Conservation (phyloP, 495 filamentous ascomycete species). For the Penicillium silybi region DNA sequence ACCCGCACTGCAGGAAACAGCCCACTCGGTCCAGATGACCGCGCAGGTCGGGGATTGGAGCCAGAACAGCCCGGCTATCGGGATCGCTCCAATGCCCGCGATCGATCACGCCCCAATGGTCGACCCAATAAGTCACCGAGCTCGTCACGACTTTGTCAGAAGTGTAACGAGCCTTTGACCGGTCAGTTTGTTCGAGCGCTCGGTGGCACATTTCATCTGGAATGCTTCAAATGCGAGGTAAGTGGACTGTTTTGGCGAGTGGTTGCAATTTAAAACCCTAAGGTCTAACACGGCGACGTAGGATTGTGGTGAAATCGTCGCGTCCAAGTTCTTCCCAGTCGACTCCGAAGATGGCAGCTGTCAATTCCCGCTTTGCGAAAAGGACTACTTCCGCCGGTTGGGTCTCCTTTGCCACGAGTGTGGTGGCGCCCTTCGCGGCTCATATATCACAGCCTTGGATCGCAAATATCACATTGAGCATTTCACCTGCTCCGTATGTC, state of each 20-base stretch:
- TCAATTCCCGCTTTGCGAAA: slow-evolving; percentile 96
- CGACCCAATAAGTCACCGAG: slow-evolving; percentile 40
- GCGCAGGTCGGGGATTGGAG: slow-evolving; percentile 31
- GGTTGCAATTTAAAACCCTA: neutral
- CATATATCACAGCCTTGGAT: slow-evolving; percentile 96
- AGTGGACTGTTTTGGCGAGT: slow-evolving; percentile 29
- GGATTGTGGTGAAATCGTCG: slow-evolving; percentile 96
- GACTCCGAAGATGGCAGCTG: slow-evolving; percentile 79
- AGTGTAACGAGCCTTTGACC: slow-evolving; percentile 78
- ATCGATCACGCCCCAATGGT: slow-evolving; percentile 45
- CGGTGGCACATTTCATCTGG: slow-evolving; percentile 89
- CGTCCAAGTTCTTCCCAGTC: slow-evolving; percentile 97
- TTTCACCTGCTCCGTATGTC: slow-evolving; percentile 97
- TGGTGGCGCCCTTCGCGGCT: slow-evolving; percentile 88
- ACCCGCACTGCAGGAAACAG: slow-evolving; percentile 30
- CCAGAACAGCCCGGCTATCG: slow-evolving; percentile 34
- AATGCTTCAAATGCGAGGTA: slow-evolving; percentile 97
- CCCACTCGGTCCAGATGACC: slow-evolving; percentile 32
- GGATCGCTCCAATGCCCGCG: slow-evolving; percentile 35
- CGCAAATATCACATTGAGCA: slow-evolving; percentile 99
- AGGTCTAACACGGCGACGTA: slow-evolving; percentile 34
- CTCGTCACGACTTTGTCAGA: slow-evolving; percentile 68
- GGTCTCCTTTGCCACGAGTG: slow-evolving; percentile 89
- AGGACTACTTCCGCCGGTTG: slow-evolving; percentile 92
- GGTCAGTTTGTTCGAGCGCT: slow-evolving; percentile 95